Conservation (phyloP, 2,329 filamentous ascomycete genomes). For the Gliomastix tumulicola region DNA sequence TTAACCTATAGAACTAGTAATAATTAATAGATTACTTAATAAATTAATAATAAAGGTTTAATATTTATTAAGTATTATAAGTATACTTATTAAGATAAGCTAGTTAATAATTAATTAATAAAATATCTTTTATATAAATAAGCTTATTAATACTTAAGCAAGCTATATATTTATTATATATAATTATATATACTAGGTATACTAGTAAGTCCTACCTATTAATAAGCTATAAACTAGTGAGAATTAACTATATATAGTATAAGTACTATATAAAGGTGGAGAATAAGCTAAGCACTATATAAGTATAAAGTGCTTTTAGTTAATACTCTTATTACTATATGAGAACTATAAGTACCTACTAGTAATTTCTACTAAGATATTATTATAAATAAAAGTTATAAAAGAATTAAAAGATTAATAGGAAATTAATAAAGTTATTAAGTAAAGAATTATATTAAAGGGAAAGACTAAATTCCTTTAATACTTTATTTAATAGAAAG, state of each 20-base stretch:
- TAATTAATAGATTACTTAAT: not conserved
- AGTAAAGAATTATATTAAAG: not conserved
- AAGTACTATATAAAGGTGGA: not conserved
- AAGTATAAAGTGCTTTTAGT: not conserved
- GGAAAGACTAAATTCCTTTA: not conserved
- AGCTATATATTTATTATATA: constrained; percentile 43
- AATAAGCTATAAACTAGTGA: not conserved
- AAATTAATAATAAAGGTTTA: too few relatives aligned
- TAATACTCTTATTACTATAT: not conserved
- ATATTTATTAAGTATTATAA: too few relatives aligned
- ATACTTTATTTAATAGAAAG: not conserved
- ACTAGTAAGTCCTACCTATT: not conserved
- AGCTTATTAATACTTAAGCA: constrained; percentile 90
- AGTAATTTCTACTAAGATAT: not conserved
- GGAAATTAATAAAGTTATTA: not conserved
- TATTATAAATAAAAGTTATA: not conserved
- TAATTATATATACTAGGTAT: not conserved
- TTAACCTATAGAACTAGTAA: not conserved
- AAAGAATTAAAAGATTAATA: not conserved
- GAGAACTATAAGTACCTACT: not conserved
- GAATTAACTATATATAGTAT: not conserved
- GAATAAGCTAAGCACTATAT: not conserved
- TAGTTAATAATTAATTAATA: not conserved
- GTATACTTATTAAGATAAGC: too few relatives aligned
- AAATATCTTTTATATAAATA: not conserved